Base-by-base conservation (phyloP, 495 filamentous ascomycete genomes). In the Penicillium coffeae region DNA sequence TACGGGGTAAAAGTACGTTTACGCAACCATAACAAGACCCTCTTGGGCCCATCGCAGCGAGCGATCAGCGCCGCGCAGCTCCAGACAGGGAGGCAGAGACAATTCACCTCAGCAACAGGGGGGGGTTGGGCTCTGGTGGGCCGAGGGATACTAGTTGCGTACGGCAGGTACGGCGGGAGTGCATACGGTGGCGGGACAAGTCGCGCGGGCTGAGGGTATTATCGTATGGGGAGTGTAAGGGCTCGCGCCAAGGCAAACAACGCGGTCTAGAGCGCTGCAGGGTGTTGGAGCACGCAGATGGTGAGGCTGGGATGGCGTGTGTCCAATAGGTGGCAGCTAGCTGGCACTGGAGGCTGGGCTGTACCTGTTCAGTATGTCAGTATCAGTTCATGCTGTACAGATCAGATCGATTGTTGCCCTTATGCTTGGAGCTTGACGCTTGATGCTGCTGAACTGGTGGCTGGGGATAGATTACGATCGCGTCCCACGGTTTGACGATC, bases 201-300 rank as follows among this genome's bases (percentile, higher is more conserved):
- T 10, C 10, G 25, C 5, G 25, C 25, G 25, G 10, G 25, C 25
- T 30, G 25, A 30, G 25, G 4, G 33, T 33, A 39, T 21, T 44
- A 39, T 12, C 7, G 35, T 16, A 16, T 14, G 27, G 19, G 18
- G 10, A 10, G 4, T 30, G 25, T 30, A 30, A 4, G 25, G 25
- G 25, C 25, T 19, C 42, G 42, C 42, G 42, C 42, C 42, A 27
- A 43, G 42, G 21, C 14, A 35, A 30, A 30, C 25, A 30, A 30
- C 25, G 25, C 18, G 40, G 50, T 57, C 54, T 57, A 57, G 54
- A 56, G 45, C 16, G 34, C 36, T 56, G 54, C 54, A 56, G 36
- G 45, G 40, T 42, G 44, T 30, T 35, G 30, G 32, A 37, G 20
- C n/a, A n/a, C n/a, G n/a, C n/a, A n/a, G 40, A 13, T 45, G 2